Percentiles rank a stretch among this genome's conserved stretches.
Conservation (phyloP, 495 filamentous ascomycete species). For the Parachaetomium inaequale region DNA sequence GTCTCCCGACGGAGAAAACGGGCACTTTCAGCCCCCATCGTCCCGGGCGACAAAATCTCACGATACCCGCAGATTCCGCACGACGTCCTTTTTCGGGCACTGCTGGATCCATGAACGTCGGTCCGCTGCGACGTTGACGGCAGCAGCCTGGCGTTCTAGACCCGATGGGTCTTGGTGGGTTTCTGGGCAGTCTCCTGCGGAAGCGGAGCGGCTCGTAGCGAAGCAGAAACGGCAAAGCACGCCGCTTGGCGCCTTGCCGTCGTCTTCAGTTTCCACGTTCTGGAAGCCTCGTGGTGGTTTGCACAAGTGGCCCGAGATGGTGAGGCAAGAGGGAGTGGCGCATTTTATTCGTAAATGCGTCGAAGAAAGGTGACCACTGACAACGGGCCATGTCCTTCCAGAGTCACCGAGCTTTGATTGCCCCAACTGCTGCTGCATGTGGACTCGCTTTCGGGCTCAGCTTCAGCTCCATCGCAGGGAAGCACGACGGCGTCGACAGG, state of each 20-base stretch:
- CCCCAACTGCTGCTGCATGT: too few relatives aligned
- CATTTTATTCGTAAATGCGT: too few relatives aligned
- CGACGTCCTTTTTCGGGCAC: background rate
- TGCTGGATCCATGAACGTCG: background rate
- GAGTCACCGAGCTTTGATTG: too few relatives aligned
- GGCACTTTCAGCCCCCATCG: background rate
- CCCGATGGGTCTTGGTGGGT: conserved; percentile 1
- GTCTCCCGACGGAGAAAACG: background rate
- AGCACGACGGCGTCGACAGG: too few relatives aligned
- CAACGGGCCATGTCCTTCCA: too few relatives aligned
- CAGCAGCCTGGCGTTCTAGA: background rate
- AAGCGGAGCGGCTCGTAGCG: background rate
- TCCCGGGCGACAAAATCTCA: background rate
- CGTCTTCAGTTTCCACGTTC: background rate
- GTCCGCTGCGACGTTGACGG: background rate
- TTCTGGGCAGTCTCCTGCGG: background rate
- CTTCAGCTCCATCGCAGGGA: too few relatives aligned
- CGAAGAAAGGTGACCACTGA: too few relatives aligned
- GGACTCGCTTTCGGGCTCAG: too few relatives aligned
- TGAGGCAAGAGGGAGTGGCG: background rate
- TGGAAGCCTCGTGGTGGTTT: background rate
- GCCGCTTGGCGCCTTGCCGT: background rate
- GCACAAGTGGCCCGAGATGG: background rate
- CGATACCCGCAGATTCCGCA: background rate
- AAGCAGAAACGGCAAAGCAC: background rate